These are phyloP conservation scores for Cyberlindnera saturnus DNA, from an alignment of 805 yeast genomes.

Conservation along the genomic window DNA sequence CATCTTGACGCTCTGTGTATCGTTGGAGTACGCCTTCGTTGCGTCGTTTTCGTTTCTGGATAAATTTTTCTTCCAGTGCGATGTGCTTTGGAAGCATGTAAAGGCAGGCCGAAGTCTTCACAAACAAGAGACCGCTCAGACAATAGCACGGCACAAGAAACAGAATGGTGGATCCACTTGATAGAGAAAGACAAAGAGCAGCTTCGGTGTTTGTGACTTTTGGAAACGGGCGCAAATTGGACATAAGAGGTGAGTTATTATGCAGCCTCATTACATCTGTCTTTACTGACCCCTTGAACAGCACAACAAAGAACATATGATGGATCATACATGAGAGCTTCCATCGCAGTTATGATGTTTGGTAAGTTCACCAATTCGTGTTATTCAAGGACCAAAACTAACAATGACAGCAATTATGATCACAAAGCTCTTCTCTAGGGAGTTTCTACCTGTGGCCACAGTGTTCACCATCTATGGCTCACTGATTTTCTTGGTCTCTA, in stretches of 20 bases:
- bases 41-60: not conserved
- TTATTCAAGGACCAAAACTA: too few relatives aligned
- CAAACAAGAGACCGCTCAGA: too few relatives aligned
- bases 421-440: constrained; percentile 56
- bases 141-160: not conserved
- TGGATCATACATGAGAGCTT: constrained; percentile 75
- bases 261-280: not conserved
- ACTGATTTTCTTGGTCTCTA: constrained; percentile 34
- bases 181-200: constrained; percentile 1
- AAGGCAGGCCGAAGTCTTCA: too few relatives aligned
- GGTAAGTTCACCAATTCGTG: constrained; percentile 2
- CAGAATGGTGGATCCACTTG: not conserved
- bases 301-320: constrained; percentile 83
- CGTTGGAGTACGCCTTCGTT: too few relatives aligned
- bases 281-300: not conserved
- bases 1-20: constrained; percentile 35
- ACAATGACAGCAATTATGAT: constrained; percentile 37
- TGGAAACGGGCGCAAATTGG: constrained; percentile 10
- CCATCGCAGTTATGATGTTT: constrained; percentile 63
- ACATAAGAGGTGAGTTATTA: constrained; percentile 11
- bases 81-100: not conserved
- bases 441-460: constrained; percentile 61
- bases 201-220: constrained; percentile 6
- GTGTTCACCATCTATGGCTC: constrained; percentile 59
- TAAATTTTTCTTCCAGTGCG: not conserved